Conservation (phyloP, 257 asterid species). For the Lantana camara region DNA sequence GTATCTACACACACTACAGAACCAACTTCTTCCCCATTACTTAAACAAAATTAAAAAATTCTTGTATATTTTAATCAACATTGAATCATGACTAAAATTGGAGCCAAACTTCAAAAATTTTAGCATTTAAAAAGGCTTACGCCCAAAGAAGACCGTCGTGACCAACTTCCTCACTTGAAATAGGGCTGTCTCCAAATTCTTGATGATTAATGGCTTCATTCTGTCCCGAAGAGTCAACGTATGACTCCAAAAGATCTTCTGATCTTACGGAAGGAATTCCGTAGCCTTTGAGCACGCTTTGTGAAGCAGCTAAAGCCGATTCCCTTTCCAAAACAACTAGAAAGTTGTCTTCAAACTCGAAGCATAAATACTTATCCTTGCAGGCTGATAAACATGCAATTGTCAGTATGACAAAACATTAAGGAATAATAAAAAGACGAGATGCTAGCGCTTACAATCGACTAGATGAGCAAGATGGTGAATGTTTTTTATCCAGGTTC, state of each 20-base stretch:
- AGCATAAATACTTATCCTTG: slow-evolving; percentile 72
- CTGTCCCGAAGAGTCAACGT: slow-evolving; percentile 41
- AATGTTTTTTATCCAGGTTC: slow-evolving; percentile 75
- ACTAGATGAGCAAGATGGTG: slow-evolving; percentile 91
- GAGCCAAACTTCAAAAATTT: neutral
- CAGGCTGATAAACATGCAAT: slow-evolving; percentile 45
- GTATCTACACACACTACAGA: slow-evolving; percentile 11
- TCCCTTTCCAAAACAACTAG: slow-evolving; percentile 83
- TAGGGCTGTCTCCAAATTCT: slow-evolving; percentile 65
- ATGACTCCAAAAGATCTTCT: slow-evolving; percentile 65
- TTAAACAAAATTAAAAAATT: neutral
- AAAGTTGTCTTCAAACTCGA: slow-evolving; percentile 84
- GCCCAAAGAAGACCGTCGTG: slow-evolving; percentile 80
- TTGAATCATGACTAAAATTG: neutral
- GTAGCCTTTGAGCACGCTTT: slow-evolving; percentile 75
- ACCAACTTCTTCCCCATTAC: slow-evolving; percentile 16
- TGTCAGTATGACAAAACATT: neutral
- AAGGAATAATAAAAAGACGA: slow-evolving; percentile 2
- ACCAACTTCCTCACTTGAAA: slow-evolving; percentile 67
- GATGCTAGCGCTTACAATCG: slow-evolving; percentile 62
- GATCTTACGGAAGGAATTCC: slow-evolving; percentile 93
- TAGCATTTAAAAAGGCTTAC: slow-evolving; percentile 27
- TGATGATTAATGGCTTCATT: slow-evolving; percentile 36
- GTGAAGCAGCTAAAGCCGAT: slow-evolving; percentile 65
- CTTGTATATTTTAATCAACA: neutral